A percentile compares a stretch with the other conserved stretches of the same genome.
Conservation (phyloP, 805 yeast genomes). For the Ogataea minuta region DNA sequence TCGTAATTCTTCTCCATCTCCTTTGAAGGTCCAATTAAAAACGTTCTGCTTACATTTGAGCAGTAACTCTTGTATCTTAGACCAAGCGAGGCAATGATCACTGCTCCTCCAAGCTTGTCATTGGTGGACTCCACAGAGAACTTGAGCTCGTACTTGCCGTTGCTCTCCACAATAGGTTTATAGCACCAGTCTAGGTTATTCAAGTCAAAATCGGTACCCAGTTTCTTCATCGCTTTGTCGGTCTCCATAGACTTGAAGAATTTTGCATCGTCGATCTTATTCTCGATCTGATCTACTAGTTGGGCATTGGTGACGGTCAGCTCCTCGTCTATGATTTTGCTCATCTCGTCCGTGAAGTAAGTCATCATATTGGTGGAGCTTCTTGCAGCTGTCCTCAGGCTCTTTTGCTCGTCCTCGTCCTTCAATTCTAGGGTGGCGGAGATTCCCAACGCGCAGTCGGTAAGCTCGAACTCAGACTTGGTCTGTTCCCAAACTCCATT, state of each 20-base stretch:
- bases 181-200: slow-evolving; percentile 89
- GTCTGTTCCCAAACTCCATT: slow-evolving; percentile 37
- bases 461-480: slow-evolving; percentile 39
- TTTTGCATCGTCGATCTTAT: slow-evolving; percentile 74
- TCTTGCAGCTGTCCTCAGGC: slow-evolving; percentile 67
- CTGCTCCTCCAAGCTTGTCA: slow-evolving; percentile 67
- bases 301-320: slow-evolving; percentile 67
- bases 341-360: slow-evolving; percentile 83
- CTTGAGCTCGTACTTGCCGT: slow-evolving; percentile 77
- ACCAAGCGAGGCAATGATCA: slow-evolving; percentile 80
- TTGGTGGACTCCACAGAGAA: slow-evolving; percentile 79
- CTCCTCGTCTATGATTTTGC: slow-evolving; percentile 83
- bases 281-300: slow-evolving; percentile 73
- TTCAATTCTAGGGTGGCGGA: slow-evolving; percentile 67
- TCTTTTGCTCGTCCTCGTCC: slow-evolving; percentile 72
- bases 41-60: slow-evolving; percentile 84
- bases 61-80: slow-evolving; percentile 86
- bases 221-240: slow-evolving; percentile 47
- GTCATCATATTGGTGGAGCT: slow-evolving; percentile 79
- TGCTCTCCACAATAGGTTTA: slow-evolving; percentile 87
- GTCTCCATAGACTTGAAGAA: slow-evolving; percentile 54
- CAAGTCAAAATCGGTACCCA: slow-evolving; percentile 70
- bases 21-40: slow-evolving; percentile 82
- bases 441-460: slow-evolving; percentile 53
- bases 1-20: slow-evolving; percentile 79